A percentile compares a stretch with the other conserved stretches of the same genome.
Evolutionary conservation across 805 yeast species (phyloP).

Genomic region (Suhomyces pyralidae): DNA sequence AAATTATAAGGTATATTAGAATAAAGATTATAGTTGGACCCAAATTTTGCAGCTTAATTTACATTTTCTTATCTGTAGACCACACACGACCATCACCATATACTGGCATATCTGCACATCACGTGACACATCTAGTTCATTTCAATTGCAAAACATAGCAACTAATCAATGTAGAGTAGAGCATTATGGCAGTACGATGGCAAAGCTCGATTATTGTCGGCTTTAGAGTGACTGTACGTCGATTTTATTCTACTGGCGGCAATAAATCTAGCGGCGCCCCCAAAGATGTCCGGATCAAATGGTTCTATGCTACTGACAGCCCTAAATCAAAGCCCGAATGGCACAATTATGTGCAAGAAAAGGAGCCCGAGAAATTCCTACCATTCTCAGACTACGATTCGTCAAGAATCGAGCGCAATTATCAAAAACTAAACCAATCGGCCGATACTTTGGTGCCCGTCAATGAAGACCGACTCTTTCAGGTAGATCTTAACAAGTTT

Average conservation of each 20-base stretch:
- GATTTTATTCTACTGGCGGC: not conserved
- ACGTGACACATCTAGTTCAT: not conserved
- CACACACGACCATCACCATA: not conserved
- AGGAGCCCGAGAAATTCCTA: conserved; percentile 56
- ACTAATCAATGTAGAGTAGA: not conserved
- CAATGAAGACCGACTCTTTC: conserved; percentile 75
- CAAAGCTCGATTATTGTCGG: not conserved
- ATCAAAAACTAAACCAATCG: conserved; percentile 14
- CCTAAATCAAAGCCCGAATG: conserved; percentile 68
- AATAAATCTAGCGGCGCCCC: not conserved
- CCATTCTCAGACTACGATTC: conserved; percentile 70
- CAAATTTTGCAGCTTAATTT: not conserved
- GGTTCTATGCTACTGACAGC: conserved; percentile 85
- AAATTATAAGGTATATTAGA: too few species aligned
- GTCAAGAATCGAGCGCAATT: conserved; percentile 53
- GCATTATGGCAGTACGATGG: not conserved
- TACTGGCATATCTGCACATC: not conserved
- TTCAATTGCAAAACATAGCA: not conserved
- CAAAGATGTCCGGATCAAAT: conserved; percentile 27
- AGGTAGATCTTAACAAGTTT: conserved; percentile 59
- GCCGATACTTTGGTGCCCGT: conserved; percentile 47
- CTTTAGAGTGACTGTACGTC: not conserved
- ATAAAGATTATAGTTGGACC: too few species aligned
- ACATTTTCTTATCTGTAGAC: not conserved
- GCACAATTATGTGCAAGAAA: conserved; percentile 48